Evolutionary conservation across 1,139 yeast genomes (phyloP), one percentile per base, ranked within the genome.

Genomic region (Pichia sp.): DNA sequence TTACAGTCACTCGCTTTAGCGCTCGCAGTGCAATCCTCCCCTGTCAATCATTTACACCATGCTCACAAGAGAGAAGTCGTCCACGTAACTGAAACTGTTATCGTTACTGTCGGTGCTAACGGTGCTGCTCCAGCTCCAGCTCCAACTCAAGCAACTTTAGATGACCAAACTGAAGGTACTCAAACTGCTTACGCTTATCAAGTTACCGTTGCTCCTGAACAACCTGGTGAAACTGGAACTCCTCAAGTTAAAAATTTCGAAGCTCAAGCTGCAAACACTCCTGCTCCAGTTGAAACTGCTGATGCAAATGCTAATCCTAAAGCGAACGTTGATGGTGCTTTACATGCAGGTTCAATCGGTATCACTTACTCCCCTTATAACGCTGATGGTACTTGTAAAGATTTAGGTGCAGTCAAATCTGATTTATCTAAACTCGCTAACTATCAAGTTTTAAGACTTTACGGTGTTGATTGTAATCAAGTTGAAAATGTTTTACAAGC

Each of bases 351-450:
- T 39, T 68, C 75, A 45, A 67, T 68, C 58, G 94, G 94, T 73
- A 69, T 85, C 55, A 77, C 91, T 52, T 85, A 85, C 74, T 73
- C 93, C 43, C 95, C 95, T 52, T 83, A 84, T 75, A 68, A 79
- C 47, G 60, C 71, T 46, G 64, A 69, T 50, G 94, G 94, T 64
- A 69, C 70, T 28, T 85, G 95, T 72, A 85, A 84, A 71, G 62
- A 84, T 30, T 60, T 73, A 37, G 52, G 63, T 30, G 69, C 72
- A 54, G 80, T 85, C 52, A 66, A 74, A 50, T 55, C 75, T 34
- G 95, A 85, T 54, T 56, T 85, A 41, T 67, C 71, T 36, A 47
- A 62, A 48, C 69, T 85, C 54, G 48, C 74, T 35, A 74, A 63
- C 46, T 83, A 62, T 67, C 71, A 68, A 50, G 52, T 78, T 53